Conservation (phyloP, 1,139 yeast genomes). For the Lodderomyces beijingensis region DNA sequence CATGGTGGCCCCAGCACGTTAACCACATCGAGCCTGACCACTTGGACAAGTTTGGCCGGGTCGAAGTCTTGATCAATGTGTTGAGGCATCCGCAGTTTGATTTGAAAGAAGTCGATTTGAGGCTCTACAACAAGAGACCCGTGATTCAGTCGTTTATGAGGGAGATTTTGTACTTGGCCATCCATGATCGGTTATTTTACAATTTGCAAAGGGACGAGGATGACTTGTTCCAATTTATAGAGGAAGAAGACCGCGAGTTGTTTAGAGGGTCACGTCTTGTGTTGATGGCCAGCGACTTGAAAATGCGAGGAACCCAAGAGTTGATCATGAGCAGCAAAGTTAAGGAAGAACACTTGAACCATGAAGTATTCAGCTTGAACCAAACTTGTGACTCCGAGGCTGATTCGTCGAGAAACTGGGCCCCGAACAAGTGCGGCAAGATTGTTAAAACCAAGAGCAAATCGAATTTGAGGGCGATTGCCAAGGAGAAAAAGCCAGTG, state of each 20-base stretch:
- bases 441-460: background rate
- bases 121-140: constrained; percentile 12
- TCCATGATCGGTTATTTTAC: constrained; percentile 24
- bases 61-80: constrained; percentile 40
- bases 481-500: background rate
- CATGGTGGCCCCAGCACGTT: constrained; percentile 66
- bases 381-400: background rate
- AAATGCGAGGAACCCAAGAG: constrained; percentile 9
- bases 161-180: constrained; percentile 27
- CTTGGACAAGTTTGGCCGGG: constrained; percentile 53
- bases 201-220: constrained; percentile 8
- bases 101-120: constrained; percentile 20
- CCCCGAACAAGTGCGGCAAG: background rate
- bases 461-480: background rate
- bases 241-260: constrained; percentile 7
- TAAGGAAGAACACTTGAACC: constrained; percentile 10
- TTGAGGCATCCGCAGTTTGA: constrained; percentile 24
- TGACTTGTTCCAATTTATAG: constrained; percentile 4
- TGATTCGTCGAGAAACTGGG: background rate
- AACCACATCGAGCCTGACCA: constrained; percentile 75
- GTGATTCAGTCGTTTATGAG: constrained; percentile 15
- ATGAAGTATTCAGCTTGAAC: constrained; percentile 11
- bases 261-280: constrained; percentile 9
- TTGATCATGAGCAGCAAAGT: constrained; percentile 18
- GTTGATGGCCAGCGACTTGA: constrained; percentile 16